Conservation (phyloP, 768 basidiomycete genomes). For the Coprinellus micaceus region DNA sequence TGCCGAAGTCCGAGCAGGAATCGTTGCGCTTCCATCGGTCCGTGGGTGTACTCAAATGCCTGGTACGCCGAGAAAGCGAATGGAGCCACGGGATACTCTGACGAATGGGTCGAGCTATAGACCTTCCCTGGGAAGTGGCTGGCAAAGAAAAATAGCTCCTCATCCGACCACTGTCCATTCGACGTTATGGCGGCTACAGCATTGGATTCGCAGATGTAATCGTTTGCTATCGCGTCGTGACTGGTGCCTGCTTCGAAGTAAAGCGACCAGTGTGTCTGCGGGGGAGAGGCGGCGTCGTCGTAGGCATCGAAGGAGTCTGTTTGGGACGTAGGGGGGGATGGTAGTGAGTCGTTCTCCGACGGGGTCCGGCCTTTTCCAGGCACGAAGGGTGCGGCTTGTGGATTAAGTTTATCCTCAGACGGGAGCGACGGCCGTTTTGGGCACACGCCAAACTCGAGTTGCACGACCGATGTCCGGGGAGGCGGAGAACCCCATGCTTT, state of each 20-base stretch:
- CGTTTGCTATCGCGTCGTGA: not conserved
- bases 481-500: not conserved
- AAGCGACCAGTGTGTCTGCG: not conserved
- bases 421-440: not conserved
- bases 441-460: not conserved
- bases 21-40: not conserved
- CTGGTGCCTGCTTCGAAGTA: not conserved
- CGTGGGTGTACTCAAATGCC: not conserved
- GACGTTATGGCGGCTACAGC: not conserved
- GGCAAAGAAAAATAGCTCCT: not conserved
- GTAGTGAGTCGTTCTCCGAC: no score
- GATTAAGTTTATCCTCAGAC: not conserved
- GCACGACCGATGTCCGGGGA: not conserved
- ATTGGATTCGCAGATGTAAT: not conserved
- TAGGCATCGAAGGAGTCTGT: not conserved
- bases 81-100: not conserved
- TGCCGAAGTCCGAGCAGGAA: not conserved
- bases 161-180: not conserved
- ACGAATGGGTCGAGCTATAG: not conserved
- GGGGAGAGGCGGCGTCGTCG: not conserved
- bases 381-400: not conserved
- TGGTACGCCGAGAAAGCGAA: not conserved
- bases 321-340: no score
- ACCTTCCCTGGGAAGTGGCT: not conserved
- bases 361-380: no score